phyloP scores from a whole-genome alignment of 2,329 filamentous ascomycete species.

The Penicillium sp. region DNA sequence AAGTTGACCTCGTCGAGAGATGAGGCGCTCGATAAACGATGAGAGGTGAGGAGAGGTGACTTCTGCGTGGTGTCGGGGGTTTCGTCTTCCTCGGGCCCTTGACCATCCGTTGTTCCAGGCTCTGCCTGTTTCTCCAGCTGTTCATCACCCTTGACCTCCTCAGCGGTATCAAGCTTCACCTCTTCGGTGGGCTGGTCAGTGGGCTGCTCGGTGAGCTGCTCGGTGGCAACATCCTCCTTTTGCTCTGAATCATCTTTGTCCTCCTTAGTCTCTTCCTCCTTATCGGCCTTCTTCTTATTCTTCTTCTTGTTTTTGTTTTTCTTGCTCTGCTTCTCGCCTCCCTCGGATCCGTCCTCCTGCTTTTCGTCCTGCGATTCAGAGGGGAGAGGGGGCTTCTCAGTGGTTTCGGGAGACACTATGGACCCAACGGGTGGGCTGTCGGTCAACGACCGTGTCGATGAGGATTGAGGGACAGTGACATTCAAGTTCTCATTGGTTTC shows the following conservation, averaged over 20 bases:
- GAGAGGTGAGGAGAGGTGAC: conserved; percentile 49
- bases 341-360: conserved; percentile 9
- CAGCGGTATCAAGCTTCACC: conserved; percentile 7
- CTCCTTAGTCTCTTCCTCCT: conserved; percentile 9
- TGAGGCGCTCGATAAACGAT: conserved; percentile 51
- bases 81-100: conserved; percentile 9
- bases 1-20: conserved; percentile 62
- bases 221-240: conserved; percentile 20
- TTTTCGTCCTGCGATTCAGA: conserved; percentile 26
- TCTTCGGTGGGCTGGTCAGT: conserved; percentile 22
- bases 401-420: conserved; percentile 33
- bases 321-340: conserved; percentile 6
- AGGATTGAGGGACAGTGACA: conserved; percentile 32
- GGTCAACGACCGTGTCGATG: conserved; percentile 59
- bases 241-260: conserved; percentile 11
- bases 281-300: conserved; percentile 8
- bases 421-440: conserved; percentile 40
- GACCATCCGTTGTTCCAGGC: conserved; percentile 4
- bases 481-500: conserved; percentile 33
- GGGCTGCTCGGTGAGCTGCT: conserved; percentile 25
- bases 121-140: conserved; percentile 6
- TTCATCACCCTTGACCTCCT: conserved; percentile 2
- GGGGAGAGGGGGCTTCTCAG: conserved; percentile 28
- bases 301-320: conserved; percentile 14
- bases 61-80: conserved; percentile 39